phyloP scores from a whole-genome alignment of 345 rosid species.

The Linum usitatissimum region DNA sequence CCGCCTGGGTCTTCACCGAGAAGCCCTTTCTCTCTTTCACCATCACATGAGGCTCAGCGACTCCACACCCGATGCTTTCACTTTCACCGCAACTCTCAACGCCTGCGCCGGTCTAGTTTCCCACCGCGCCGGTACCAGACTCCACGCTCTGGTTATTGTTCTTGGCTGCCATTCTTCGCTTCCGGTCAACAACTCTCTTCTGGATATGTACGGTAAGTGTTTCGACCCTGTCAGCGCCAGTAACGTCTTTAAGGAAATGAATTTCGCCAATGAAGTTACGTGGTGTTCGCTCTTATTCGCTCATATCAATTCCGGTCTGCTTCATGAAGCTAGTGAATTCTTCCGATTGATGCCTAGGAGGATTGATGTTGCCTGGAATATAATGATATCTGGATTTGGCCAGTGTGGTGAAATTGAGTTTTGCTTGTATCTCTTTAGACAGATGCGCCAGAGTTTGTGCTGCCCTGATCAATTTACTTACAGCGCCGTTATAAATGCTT shows the following conservation, averaged over 20 bases:
- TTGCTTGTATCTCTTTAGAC: constrained; percentile 40
- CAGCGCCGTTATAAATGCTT: constrained; percentile 56
- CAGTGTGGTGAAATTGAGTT: constrained; percentile 34
- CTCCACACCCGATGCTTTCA: constrained; percentile 41
- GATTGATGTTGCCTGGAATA: constrained; percentile 63
- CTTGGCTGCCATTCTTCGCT: constrained; percentile 32
- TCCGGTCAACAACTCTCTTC: constrained; percentile 53
- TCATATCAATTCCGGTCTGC: constrained; percentile 31
- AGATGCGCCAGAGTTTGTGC: constrained; percentile 32
- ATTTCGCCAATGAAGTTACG: constrained; percentile 48
- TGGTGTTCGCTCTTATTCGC: constrained; percentile 84
- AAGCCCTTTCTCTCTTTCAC: constrained; percentile 37
- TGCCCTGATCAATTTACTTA: constrained; percentile 67
- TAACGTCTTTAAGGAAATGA: constrained; percentile 46
- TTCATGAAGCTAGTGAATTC: constrained; percentile 27
- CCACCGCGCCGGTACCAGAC: constrained; percentile 31
- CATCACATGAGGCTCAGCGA: constrained; percentile 30
- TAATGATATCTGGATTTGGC: constrained; percentile 53
- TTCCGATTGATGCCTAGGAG: constrained; percentile 44
- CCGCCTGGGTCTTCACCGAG: constrained; percentile 42
- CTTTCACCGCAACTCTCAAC: constrained; percentile 49
- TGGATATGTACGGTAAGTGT: constrained; percentile 82
- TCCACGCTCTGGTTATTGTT: constrained; percentile 38
- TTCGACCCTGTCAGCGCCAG: constrained; percentile 31
- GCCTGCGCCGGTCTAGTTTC: constrained; percentile 39